These are phyloP conservation scores for Ceriops zippeliana DNA, from an alignment of 345 rosid species.

Conservation along the genomic window DNA sequence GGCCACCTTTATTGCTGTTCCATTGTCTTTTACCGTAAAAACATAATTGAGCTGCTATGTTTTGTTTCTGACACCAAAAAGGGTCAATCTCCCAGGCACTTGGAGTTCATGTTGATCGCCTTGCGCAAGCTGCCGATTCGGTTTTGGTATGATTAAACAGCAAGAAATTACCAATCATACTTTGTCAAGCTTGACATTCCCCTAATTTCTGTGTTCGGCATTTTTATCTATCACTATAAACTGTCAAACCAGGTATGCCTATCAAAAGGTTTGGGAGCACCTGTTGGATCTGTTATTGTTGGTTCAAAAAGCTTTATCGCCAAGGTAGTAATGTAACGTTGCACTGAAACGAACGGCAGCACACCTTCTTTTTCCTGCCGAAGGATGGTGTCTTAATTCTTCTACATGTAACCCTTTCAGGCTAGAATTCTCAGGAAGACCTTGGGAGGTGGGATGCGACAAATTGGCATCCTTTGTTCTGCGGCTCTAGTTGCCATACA, in stretches of 20 bases:
- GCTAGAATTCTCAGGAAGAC: slow-evolving; percentile 86
- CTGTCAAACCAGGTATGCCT: slow-evolving; percentile 58
- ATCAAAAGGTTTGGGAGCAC: slow-evolving; percentile 93
- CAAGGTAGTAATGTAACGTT: slow-evolving; percentile 41
- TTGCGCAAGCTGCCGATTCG: slow-evolving; percentile 85
- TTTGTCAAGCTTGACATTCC: not conserved
- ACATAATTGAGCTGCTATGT: not conserved
- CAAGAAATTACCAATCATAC: not conserved
- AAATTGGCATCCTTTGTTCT: slow-evolving; percentile 73
- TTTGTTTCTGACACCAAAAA: slow-evolving; percentile 16
- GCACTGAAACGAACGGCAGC: slow-evolving; percentile 5
- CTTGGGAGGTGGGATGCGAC: slow-evolving; percentile 97
- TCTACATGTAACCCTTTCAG: slow-evolving; percentile 26
- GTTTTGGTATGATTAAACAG: slow-evolving; percentile 47
- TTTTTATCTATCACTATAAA: slow-evolving; percentile 3
- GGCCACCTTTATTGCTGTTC: not conserved
- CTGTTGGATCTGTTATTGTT: slow-evolving; percentile 86
- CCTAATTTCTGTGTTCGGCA: not conserved
- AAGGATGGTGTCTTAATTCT: no score
- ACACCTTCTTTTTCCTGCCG: not conserved
- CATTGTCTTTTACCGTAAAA: not conserved
- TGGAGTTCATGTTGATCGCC: slow-evolving; percentile 74
- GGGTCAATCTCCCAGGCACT: slow-evolving; percentile 56
- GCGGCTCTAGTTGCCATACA: slow-evolving; percentile 76
- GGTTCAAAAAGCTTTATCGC: slow-evolving; percentile 72